These are phyloP conservation scores for Colletotrichum sublineola DNA, from an alignment of 2,329 filamentous ascomycete species.

Conservation along the genomic window DNA sequence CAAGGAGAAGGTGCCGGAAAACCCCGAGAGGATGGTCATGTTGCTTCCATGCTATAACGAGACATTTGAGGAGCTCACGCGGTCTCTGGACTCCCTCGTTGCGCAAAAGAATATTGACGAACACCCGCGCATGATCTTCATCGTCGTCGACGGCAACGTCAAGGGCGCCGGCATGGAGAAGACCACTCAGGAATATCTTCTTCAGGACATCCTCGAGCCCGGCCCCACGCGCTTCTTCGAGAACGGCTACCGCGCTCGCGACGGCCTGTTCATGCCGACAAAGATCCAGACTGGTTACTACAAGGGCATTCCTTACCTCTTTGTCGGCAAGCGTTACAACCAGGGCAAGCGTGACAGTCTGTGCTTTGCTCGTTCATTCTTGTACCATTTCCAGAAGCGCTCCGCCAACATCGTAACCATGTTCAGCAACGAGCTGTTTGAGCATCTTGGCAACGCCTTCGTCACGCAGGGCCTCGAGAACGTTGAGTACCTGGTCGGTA, in stretches of 20 bases:
- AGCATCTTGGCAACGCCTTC: constrained; percentile 55
- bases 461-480: constrained; percentile 54
- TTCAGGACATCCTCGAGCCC: constrained; percentile 59
- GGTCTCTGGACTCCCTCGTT: constrained; percentile 61
- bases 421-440: constrained; percentile 60
- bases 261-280: constrained; percentile 61
- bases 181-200: constrained; percentile 61
- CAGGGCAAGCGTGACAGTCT: constrained; percentile 64
- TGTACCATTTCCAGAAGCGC: constrained; percentile 62
- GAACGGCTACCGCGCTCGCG: constrained; percentile 61
- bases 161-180: constrained; percentile 62
- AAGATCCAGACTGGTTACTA: constrained; percentile 59
- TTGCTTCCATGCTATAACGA: constrained; percentile 65
- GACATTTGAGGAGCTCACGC: constrained; percentile 57
- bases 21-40: constrained; percentile 59
- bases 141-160: constrained; percentile 63
- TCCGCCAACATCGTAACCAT: constrained; percentile 58
- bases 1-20: constrained; percentile 49
- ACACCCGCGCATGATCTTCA: constrained; percentile 59
- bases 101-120: constrained; percentile 57
- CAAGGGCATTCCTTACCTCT: constrained; percentile 60
- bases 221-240: constrained; percentile 53
- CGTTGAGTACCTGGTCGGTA: constrained; percentile 59
- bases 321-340: constrained; percentile 63
- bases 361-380: constrained; percentile 62